Base-by-base conservation (phyloP, 768 basidiomycete species). In the Hygrophoropsis aurantiaca region DNA sequence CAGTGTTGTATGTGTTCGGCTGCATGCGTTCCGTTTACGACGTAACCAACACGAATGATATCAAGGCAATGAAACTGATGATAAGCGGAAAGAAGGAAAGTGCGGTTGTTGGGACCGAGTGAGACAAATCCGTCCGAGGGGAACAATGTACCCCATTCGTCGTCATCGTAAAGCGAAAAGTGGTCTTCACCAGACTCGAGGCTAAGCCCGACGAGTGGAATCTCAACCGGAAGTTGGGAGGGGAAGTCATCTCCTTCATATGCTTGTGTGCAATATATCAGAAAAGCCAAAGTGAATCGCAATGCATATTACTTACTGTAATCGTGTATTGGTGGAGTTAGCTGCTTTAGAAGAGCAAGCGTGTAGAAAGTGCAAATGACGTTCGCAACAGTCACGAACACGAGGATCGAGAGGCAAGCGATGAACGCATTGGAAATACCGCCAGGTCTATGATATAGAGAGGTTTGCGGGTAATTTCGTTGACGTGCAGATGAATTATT, bases 41-140 rank as follows among this genome's bases (percentile, higher is more conserved):
- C 40, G 34, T 61, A 56, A 15, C 61, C 62, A 2, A 50, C 59
- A 13, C 70, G 67, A 16, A 71, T 68, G 42, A 64, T 50, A 39
- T 70, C 65, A 11, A 79, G 53, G 44, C 77, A 79, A 50, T 79
- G 77, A 15, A 75, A 65, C 50, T 79, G 69, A 56, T 79, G 78
- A 60, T 72, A 77, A 53, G 77, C 68, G 25, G 70, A 63, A 18
- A 58, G 56, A 13, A 54, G 65, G 42, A 70, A 68, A 1, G 68
- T 56, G 38, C 63, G 62, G 46, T 67, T 52, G 27, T 63, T n/a
- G 0, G 67, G 59, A 20, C 69, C 69, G 7, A 72, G 54, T 40
- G 58, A 62, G 21, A 67, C 59, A 52, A 66, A 70, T 2, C 67
- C 68, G 18, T 59, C 58, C 2, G 67, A 68, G 8, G 58, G 56